Base-by-base conservation (phyloP, 805 yeast genomes). In the Dipodascus albidus region DNA sequence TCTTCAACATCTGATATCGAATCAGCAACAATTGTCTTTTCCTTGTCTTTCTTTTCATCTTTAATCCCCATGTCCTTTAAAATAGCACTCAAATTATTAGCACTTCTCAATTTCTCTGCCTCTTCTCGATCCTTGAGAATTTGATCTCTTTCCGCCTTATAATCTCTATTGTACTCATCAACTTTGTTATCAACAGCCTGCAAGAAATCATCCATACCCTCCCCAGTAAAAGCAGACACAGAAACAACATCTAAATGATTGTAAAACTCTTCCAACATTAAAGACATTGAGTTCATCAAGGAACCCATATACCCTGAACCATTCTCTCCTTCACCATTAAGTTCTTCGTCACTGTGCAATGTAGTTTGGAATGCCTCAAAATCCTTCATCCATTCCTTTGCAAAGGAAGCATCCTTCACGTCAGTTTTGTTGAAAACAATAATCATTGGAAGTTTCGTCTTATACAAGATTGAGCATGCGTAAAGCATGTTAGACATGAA, bases 401-500 rank as follows among this genome's bases (percentile, higher is more conserved):
- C 97, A 70, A 90, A 89, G 50, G 79, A 83, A 0, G 95, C 87
- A 55, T 84, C 83, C 60, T 83, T 74, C 2, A 85, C 90, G 70
- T 93, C 99, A 1, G 93, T 86, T 70, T 93, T 93, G 72, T 93
- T 93, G 75, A 93, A 93, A 1, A 93, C 99, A 23, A 93, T 77
- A 62, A 93, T 84, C 96, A 93, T 89, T 17, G 99, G 99, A 53
- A 93, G 76, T 65, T 91, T 90, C 21, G 97, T 91, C 70, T 93
- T 93, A 73, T 93, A 93, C 49, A 93, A 75, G 51, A 93, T 91
- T 4, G 98, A 91, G 71, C 99, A 93, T 0, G 99, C 99, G 65
- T 93, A 93, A 33, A 93, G 77, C 99, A 93, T 93, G 68, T 93
- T 93, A 52, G 98, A 90, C 80, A 93, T 93, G 68, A 93, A 93